These are phyloP conservation scores for Somion occarium DNA, from an alignment of 1,284 basidiomycete species.

Conservation along the genomic window DNA sequence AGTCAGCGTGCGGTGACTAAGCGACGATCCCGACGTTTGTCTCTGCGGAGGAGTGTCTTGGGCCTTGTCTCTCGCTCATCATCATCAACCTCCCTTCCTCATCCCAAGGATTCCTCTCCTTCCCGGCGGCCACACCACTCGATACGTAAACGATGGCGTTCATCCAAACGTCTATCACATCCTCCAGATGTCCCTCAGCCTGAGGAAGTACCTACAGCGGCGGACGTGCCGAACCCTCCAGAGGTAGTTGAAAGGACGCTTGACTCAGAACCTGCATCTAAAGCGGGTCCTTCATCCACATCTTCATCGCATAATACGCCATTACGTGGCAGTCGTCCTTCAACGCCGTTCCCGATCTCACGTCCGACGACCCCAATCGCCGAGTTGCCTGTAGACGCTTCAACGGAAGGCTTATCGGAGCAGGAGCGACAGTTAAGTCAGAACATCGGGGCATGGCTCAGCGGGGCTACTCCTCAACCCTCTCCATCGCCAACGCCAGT, in stretches of 20 bases:
- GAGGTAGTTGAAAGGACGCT: background rate
- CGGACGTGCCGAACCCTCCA: background rate
- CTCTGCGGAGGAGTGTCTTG: conserved; percentile 21
- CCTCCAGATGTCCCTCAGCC: conserved; percentile 13
- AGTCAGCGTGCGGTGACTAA: background rate
- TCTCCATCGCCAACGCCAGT: background rate
- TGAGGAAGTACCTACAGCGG: background rate
- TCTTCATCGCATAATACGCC: background rate
- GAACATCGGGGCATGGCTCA: conserved; percentile 10
- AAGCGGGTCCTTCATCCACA: background rate
- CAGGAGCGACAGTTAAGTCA: conserved; percentile 7
- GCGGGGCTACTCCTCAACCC: conserved; percentile 3
- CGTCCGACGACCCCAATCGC: conserved; percentile 3
- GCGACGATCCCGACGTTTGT: conserved; percentile 9
- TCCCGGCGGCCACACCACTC: conserved; percentile 8
- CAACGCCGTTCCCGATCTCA: conserved; percentile 9
- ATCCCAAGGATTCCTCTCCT: conserved; percentile 4
- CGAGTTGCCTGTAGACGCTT: conserved; percentile 1
- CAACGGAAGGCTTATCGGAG: conserved; percentile 3
- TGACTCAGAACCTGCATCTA: background rate
- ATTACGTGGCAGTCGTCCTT: conserved; percentile 4
- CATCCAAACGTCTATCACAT: conserved; percentile 32
- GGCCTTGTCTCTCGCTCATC: conserved; percentile 15
- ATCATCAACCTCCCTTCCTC: conserved; percentile 10
- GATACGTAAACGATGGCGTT: conserved; percentile 34